Conservation (phyloP, 2,329 filamentous ascomycete genomes). For the Cordyceps cicadae region DNA sequence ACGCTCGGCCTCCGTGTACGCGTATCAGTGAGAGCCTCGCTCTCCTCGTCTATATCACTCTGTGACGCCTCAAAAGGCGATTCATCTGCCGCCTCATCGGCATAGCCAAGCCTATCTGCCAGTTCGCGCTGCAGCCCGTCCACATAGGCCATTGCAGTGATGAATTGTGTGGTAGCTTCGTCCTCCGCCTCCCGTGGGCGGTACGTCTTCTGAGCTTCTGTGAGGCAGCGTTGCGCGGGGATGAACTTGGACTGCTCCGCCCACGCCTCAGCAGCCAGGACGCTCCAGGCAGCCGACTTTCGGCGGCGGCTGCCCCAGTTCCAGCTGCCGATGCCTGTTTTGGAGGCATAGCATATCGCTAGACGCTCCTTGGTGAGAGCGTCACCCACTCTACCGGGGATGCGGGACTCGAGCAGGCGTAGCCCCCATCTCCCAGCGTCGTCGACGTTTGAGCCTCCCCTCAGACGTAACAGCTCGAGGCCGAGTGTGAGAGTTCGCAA, state of each 20-base stretch:
- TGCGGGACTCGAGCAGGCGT: conserved; percentile 67
- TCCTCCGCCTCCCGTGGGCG: conserved; percentile 39
- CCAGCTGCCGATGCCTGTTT: conserved; percentile 56
- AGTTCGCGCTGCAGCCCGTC: conserved; percentile 41
- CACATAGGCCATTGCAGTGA: conserved; percentile 43
- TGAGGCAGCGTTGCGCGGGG: conserved; percentile 70
- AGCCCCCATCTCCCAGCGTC: conserved; percentile 81
- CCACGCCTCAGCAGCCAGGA: conserved; percentile 80
- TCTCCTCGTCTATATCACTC: conserved; percentile 38
- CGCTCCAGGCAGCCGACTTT: conserved; percentile 85
- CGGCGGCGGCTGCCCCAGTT: conserved; percentile 64
- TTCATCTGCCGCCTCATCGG: conserved; percentile 19
- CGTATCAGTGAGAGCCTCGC: conserved; percentile 42
- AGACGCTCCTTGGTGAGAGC: conserved; percentile 80
- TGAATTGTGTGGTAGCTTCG: conserved; percentile 43
- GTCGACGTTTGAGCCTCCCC: conserved; percentile 72
- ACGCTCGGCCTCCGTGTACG: conserved; percentile 45
- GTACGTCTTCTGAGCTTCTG: conserved; percentile 55
- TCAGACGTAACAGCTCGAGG: conserved; percentile 72
- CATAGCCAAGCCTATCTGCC: conserved; percentile 36
- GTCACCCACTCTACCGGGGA: conserved; percentile 68
- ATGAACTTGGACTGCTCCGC: conserved; percentile 65
- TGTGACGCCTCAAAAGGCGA: conserved; percentile 27
- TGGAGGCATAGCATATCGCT: conserved; percentile 72
- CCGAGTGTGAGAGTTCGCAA: conserved; percentile 68